Conservation (phyloP, 2,329 filamentous ascomycete species). For the Diaporthe humulicola region DNA sequence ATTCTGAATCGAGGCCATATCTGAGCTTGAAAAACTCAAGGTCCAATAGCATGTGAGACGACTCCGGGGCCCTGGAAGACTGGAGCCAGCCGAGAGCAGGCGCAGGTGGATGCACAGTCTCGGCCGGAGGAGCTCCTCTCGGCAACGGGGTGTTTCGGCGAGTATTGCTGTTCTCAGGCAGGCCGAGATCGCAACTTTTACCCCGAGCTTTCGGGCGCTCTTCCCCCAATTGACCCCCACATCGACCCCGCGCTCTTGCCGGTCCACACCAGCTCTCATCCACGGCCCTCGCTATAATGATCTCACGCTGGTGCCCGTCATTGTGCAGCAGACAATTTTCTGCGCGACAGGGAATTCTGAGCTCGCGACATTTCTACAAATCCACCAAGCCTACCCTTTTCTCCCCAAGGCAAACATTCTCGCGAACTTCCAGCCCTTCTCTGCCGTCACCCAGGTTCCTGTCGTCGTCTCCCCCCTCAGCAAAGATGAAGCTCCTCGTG, state of each 20-base stretch:
- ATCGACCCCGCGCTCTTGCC: slow-evolving; percentile 23
- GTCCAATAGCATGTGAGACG: neutral
- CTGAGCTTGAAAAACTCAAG: neutral
- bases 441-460: slow-evolving; percentile 2
- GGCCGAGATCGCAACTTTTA: slow-evolving; percentile 24
- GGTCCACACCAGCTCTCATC: slow-evolving; percentile 5
- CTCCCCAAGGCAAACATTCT: neutral
- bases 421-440: neutral
- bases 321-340: slow-evolving; percentile 4
- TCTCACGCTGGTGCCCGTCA: slow-evolving; percentile 10
- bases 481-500: slow-evolving; percentile 74
- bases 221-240: slow-evolving; percentile 29
- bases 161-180: neutral
- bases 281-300: slow-evolving; percentile 22
- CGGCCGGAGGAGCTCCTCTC: neutral
- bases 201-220: neutral
- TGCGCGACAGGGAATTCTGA: neutral
- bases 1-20: no score
- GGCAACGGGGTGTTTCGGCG: slow-evolving; percentile 9
- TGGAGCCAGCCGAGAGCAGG: neutral
- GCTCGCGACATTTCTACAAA: neutral
- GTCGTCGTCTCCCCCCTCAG: neutral
- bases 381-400: neutral
- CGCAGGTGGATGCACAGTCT: neutral
- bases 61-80: neutral